A percentile compares a stretch with the other conserved stretches of the same genome.
Evolutionary conservation across 2,329 filamentous ascomycete species (phyloP).

Genomic region (Calonectria ilicicola): DNA sequence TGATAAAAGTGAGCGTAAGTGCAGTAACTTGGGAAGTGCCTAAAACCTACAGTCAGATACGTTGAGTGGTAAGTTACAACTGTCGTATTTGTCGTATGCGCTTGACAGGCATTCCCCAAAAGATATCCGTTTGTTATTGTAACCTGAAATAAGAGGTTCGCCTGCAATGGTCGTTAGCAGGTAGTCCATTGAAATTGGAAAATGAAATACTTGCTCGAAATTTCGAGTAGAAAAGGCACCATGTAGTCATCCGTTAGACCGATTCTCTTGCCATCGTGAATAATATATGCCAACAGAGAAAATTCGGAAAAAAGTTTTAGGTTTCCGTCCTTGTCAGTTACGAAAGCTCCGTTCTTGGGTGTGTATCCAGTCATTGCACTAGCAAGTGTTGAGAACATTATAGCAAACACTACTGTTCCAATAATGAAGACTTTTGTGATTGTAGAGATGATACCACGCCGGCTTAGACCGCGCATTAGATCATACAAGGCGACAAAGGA

Average conservation of each 20-base stretch:
- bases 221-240: not conserved
- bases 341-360: not conserved
- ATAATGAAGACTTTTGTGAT: not conserved
- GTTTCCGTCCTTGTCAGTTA: not conserved
- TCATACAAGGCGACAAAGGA: not conserved
- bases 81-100: not conserved
- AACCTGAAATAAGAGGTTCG: not conserved
- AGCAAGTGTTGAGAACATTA: not conserved
- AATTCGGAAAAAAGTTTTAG: not conserved
- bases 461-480: not conserved
- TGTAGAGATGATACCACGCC: not conserved
- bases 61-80: not conserved
- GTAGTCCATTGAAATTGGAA: not conserved
- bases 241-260: not conserved
- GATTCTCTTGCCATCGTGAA: not conserved
- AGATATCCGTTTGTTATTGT: no score
- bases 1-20: not conserved
- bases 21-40: no score
- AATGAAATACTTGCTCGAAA: not conserved
- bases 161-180: not conserved
- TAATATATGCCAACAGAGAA: not conserved
- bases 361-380: not conserved
- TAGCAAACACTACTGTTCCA: not conserved
- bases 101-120: not conserved
- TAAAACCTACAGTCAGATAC: not conserved